These are phyloP conservation scores for Penicillium mononematosum DNA, from an alignment of 495 filamentous ascomycete genomes.

Conservation along the genomic window DNA sequence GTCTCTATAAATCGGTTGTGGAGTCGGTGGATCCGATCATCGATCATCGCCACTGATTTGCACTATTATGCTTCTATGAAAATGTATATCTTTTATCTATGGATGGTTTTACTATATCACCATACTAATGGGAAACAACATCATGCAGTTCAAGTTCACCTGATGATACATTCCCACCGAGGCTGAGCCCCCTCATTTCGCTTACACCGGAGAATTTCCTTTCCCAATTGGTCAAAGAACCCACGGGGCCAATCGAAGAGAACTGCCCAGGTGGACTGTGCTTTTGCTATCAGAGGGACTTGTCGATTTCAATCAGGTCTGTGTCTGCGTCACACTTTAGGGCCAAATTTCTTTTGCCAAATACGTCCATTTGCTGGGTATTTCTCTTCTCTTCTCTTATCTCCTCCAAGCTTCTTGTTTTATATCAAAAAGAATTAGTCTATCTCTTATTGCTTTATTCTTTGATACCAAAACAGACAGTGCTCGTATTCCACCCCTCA, in stretches of 20 bases:
- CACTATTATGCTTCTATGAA: not conserved
- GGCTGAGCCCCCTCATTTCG: constrained; percentile 1
- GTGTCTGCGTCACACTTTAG: not conserved
- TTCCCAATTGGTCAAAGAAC: not conserved
- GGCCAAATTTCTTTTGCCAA: not conserved
- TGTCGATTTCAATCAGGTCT: not conserved
- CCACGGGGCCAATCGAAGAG: not conserved
- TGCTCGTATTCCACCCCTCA: not conserved
- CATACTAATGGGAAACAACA: not conserved
- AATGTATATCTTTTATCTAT: too few species aligned
- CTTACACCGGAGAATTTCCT: constrained; percentile 3
- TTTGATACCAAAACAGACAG: not conserved
- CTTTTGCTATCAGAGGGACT: constrained; percentile 7
- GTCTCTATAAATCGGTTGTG: not conserved
- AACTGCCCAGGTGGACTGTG: constrained; percentile 1
- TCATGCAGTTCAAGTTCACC: not conserved
- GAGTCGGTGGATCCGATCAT: constrained; percentile 9
- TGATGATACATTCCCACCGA: not conserved
- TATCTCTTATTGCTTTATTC: not conserved
- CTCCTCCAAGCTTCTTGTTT: not conserved
- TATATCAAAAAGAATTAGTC: not conserved
- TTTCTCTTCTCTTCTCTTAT: not conserved
- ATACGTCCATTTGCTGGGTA: constrained; percentile 2
- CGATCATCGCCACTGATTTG: not conserved
- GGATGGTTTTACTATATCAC: too few species aligned